Evolutionary conservation across 352 stramenopile species (phyloP).

Genomic region (Phytophthora nicotianae): DNA sequence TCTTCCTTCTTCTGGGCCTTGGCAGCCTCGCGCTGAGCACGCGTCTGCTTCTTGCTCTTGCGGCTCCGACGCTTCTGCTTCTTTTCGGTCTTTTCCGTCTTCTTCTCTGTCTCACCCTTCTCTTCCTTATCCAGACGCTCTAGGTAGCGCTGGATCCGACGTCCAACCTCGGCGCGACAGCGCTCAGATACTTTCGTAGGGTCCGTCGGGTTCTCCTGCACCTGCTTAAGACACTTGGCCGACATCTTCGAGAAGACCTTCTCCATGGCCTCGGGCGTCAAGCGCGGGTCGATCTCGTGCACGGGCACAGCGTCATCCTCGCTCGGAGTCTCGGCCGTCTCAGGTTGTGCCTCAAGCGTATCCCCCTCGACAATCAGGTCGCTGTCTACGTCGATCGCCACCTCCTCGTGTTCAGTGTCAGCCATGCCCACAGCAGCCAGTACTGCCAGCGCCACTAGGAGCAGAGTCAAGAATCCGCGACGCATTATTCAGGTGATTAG

Average conservation of each 20-base stretch:
- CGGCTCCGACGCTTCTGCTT: slow-evolving; percentile 63
- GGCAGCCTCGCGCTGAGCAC: slow-evolving; percentile 55
- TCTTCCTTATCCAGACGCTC: slow-evolving; percentile 49
- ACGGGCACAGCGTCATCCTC: slow-evolving; percentile 20
- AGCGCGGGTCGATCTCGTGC: slow-evolving; percentile 43
- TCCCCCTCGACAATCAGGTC: slow-evolving; percentile 52
- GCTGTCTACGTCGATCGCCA: slow-evolving; percentile 41
- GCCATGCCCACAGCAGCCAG: slow-evolving; percentile 38
- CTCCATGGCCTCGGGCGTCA: slow-evolving; percentile 67
- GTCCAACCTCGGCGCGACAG: slow-evolving; percentile 60
- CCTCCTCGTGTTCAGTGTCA: slow-evolving; percentile 36
- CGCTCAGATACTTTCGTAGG: slow-evolving; percentile 66
- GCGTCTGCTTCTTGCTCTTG: slow-evolving; percentile 68
- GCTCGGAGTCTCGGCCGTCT: slow-evolving; percentile 12
- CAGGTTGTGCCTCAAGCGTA: slow-evolving; percentile 39
- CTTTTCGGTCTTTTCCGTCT: slow-evolving; percentile 37
- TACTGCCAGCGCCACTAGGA: slow-evolving; percentile 54
- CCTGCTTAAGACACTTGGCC: slow-evolving; percentile 71
- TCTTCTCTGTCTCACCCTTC: slow-evolving; percentile 38
- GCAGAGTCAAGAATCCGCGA: slow-evolving; percentile 44
- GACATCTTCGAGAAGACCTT: slow-evolving; percentile 79
- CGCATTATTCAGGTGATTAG: slow-evolving; percentile 42
- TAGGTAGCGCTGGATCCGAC: slow-evolving; percentile 70
- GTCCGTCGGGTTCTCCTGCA: slow-evolving; percentile 72
- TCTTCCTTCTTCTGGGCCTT: slow-evolving; percentile 70